Evolutionary conservation across 2,329 filamentous ascomycete species (phyloP), one percentile per base, ranked within the genome.

Genomic region (Chrysoporthe deuterocubensis): DNA sequence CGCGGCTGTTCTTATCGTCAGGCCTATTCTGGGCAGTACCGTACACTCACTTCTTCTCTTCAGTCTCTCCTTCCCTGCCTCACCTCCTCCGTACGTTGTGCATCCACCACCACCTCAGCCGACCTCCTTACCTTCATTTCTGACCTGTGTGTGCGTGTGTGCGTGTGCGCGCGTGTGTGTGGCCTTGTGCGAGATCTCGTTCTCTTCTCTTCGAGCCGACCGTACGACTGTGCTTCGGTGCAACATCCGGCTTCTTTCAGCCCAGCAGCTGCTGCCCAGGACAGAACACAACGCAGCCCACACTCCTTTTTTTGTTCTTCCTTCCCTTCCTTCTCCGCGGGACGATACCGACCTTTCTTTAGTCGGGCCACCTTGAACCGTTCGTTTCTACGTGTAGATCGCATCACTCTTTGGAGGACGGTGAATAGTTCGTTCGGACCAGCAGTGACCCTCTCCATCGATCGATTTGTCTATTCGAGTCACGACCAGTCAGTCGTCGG

Each of bases 361-460:
- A 1, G 8, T 37, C 11, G 21, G 26, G n/a, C 21, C 44, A 48
- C 32, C 50, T 44, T 13, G 40, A 54, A 42, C 42, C 65, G 50
- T 63, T 70, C 64, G 42, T 60, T 69, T 63, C 61, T 32, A 14
- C 65, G 69, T 70, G 67, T 69, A 69, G 67, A 69, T 67, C 69
- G 69, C 69, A 70, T 65, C 68, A 61, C 64, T 66, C 64, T 56
- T 66, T 32, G 13, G 18, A 61, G 21, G 21, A 59, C 66, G 50
- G 46, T 5, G 42, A 37, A 50, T 46, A 14, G 32, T 60, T 58
- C 32, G 32, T 60, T 58, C 32, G 21, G 43, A 44, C 16, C 26
- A 52, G 32, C 56, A 56, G 56, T 37, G 18, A 46, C 44, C 44
- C 34, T 6, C 34, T 40, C 6, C 32, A 57, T 57, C 54, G 7